Conservation (phyloP, 1,284 basidiomycete species). For the Apiotrichum montevideense region DNA sequence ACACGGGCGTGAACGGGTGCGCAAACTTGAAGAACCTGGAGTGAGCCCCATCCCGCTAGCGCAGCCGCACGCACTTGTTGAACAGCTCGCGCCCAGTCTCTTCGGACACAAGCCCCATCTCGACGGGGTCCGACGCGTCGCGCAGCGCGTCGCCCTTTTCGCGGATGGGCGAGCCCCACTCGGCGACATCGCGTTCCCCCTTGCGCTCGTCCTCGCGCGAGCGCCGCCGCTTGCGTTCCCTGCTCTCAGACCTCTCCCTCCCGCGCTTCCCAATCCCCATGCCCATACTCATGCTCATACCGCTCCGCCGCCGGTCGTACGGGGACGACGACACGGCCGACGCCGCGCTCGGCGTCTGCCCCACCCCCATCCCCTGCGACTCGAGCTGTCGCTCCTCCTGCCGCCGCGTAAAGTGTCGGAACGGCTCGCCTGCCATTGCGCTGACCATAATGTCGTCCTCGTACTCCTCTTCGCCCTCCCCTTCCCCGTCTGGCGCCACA, state of each 20-base stretch:
- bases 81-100: slow-evolving; percentile 18
- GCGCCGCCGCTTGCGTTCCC: not conserved
- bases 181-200: not conserved
- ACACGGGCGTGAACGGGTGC: slow-evolving; percentile 26
- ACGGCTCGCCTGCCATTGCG: slow-evolving; percentile 4
- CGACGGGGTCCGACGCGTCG: slow-evolving; percentile 16
- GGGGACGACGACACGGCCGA: not conserved
- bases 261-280: not conserved
- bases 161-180: slow-evolving; percentile 1
- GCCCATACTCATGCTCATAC: not conserved
- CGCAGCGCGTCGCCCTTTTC: slow-evolving; percentile 7
- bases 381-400: slow-evolving; percentile 13
- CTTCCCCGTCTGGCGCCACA: not conserved
- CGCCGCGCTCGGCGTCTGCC: too few relatives aligned
- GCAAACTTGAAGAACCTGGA: slow-evolving; percentile 23
- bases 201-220: not conserved
- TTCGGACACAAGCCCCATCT: slow-evolving; percentile 17
- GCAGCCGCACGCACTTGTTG: slow-evolving; percentile 9
- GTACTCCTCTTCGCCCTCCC: not conserved
- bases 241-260: too few relatives aligned
- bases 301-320: too few relatives aligned
- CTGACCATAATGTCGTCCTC: slow-evolving; percentile 6
- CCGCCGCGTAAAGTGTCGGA: slow-evolving; percentile 11
- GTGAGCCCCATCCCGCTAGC: slow-evolving; percentile 10
- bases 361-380: slow-evolving; percentile 2